Evolutionary conservation across 371 early-diverging fungal species (phyloP), one percentile per base, ranked within the genome.

Genomic region (Actinomucor elegans): DNA sequence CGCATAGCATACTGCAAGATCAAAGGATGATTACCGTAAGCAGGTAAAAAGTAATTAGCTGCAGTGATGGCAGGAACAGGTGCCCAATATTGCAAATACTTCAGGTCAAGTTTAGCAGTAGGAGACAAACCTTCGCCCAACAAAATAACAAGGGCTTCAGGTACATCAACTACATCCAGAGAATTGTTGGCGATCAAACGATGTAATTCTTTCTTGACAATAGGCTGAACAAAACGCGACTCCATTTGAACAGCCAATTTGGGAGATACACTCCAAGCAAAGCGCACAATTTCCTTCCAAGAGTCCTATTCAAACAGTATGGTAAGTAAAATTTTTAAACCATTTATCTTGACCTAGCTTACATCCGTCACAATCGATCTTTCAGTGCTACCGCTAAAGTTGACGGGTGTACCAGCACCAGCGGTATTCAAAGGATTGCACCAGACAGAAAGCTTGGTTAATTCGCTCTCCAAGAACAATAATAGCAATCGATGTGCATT

Each of bases 1-100:
- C 97, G 85, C 83, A 97, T 89, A 9, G 96, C 90, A 65, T 96
- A 98, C 67, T 98, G 98, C 40, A 97, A 67, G 1, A 94, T 80
- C 77, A 93, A 81, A 3, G 98, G 94, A 52, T 93, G 83, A 52
- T 84, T 75, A 36, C 82, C 75, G 56, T 82, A 83, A 4, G 79
- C 68, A 15, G 84, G 86, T 55, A 86, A 75, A 63, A 87, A 89
- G 64, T 84, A 93, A 41, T 86, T 79, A 14, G 92, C 80, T 6
- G 97, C 96, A 0, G 90, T 85, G 57, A 98, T 90, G 0, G 98
- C 96, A n/a, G 97, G 85, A 1, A 95, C 92, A 12, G 94, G 86
- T 4, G 81, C 80, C 97, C 97, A 98, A 67, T 92, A 96, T 59
- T 92, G 66, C 21, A 98, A 68, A 52, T 88, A 89, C 71, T 67